phyloP scores from a whole-genome alignment of 345 rosid genomes.

The Noccaea caerulescens region DNA sequence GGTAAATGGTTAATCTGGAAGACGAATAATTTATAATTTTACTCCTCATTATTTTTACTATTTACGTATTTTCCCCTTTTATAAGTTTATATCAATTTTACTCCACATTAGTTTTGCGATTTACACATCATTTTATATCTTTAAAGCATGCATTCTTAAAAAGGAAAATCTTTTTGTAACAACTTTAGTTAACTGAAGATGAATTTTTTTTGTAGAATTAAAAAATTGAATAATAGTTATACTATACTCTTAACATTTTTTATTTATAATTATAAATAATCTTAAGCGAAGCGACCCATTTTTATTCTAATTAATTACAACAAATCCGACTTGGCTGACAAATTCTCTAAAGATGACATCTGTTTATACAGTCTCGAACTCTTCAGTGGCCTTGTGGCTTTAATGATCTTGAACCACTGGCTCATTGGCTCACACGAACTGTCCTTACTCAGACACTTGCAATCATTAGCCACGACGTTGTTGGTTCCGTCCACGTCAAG shows the following conservation, averaged over 20 bases:
- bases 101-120: not conserved
- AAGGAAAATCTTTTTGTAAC: not conserved
- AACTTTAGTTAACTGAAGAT: not conserved
- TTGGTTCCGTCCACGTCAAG: constrained; percentile 66
- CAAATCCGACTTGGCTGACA: constrained; percentile 21
- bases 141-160: not conserved
- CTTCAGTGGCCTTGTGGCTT: constrained; percentile 55
- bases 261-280: not conserved
- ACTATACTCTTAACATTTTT: not conserved
- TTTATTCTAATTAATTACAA: not conserved
- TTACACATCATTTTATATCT: not conserved
- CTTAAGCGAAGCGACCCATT: not conserved
- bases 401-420: constrained; percentile 79
- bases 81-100: not conserved
- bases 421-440: constrained; percentile 63
- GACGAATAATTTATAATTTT: not conserved
- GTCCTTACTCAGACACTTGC: constrained; percentile 64
- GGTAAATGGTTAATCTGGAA: not conserved
- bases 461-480: constrained; percentile 49
- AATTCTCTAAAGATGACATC: constrained; percentile 7
- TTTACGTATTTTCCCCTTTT: not conserved
- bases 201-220: not conserved
- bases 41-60: not conserved
- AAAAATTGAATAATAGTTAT: not conserved
- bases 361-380: constrained; percentile 22